Evolutionary conservation across 441 rosid species (phyloP), one percentile per base, ranked within the genome.

Genomic region (Eruca vesicaria): DNA sequence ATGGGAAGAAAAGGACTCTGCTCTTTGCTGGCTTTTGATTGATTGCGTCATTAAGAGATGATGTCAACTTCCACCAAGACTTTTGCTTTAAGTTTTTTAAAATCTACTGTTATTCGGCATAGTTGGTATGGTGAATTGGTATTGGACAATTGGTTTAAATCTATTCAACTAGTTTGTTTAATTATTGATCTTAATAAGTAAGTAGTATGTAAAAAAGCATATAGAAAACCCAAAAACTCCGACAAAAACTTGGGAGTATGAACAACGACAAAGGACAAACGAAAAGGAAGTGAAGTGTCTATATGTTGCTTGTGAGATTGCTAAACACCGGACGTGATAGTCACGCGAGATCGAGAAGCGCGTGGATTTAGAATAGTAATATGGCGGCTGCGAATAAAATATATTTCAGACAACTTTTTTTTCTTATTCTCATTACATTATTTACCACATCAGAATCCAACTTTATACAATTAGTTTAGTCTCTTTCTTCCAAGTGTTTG

Each of bases 381-480:
- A 18, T 74, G 72, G 78, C 72, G 72, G 72, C 78, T 66, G 35
- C 21, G 38, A 58, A 10, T 58, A 3, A 58, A 28, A 26, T 28
- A 58, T 23, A 7, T 58, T 57, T 58, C 11, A 28, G 6, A 58
- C 35, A 58, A 26, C 33, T 12, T 10, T 55, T 12, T 56, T 19
- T 52, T 19, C 12, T 32, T 19, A 3, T 2, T 50, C 56, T 52
- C 26, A 62, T 23, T 12, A 23, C 69, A 36, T 50, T 15, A 32
- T 8, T 23, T 29, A 50, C 19, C 21, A 64, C 19, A 36, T 62
- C 14, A 32, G 35, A 61, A 20, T 10, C 59, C 36, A 7, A 62
- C 15, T 29, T 60, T 3, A 16, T 8, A 43, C 58, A 32, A 23
- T 35, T 19, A 71, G 29, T 61, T 31, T 10, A 38, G 28, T 43